phyloP scores from a whole-genome alignment of 2,329 filamentous ascomycete species.

The Colletotrichum incanum region DNA sequence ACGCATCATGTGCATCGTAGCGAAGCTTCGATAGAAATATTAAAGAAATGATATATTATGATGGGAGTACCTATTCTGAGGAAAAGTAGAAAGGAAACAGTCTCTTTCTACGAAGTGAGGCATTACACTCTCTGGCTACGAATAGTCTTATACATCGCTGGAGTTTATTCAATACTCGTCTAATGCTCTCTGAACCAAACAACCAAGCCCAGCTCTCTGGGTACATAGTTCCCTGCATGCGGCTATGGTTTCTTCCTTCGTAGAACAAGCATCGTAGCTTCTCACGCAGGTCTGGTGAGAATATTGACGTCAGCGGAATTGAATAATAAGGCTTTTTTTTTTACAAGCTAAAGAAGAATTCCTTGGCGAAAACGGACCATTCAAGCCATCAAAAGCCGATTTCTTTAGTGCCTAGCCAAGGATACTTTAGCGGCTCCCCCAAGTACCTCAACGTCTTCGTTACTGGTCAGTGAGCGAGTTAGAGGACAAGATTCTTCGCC shows the following conservation, averaged over 20 bases:
- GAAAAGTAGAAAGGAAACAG: neutral
- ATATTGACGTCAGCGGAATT: neutral
- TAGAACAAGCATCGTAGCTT: neutral
- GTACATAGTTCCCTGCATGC: neutral
- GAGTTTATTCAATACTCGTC: neutral
- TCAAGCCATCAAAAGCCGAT: no score
- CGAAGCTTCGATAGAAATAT: neutral
- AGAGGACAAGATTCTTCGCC: no score
- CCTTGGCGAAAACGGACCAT: no score
- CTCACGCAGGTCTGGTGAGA: neutral
- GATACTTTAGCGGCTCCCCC: no score
- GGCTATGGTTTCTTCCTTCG: neutral
- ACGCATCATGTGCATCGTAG: neutral
- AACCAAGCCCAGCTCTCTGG: neutral
- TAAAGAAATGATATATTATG: neutral
- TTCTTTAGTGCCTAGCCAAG: no score
- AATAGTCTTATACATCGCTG: neutral
- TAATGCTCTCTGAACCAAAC: neutral
- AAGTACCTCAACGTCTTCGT: no score
- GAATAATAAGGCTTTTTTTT: no score
- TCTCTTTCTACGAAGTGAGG: neutral
- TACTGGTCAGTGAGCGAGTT: no score
- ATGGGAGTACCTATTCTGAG: neutral
- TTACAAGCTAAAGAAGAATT: no score
- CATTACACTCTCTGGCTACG: neutral